A percentile compares a stretch with the other conserved stretches of the same genome.
Conservation (phyloP, 345 rosid species). For the Rubroshorea leprosula region DNA sequence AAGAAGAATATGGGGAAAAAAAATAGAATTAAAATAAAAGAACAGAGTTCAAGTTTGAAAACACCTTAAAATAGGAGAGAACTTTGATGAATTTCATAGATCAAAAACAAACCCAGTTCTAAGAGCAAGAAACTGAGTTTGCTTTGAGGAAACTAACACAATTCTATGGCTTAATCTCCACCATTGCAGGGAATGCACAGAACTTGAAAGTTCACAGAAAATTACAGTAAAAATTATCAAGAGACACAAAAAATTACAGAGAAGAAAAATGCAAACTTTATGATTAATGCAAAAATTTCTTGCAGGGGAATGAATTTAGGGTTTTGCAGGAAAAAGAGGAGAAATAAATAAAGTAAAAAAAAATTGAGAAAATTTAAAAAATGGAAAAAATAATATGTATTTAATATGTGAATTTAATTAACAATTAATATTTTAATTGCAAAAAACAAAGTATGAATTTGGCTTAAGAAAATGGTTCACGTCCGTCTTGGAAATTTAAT, state of each 20-base stretch:
- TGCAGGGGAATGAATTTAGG: constrained; percentile 59
- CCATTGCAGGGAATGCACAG: constrained; percentile 40
- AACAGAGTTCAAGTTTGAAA: constrained; percentile 4
- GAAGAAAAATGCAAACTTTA: constrained; percentile 21
- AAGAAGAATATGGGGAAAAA: constrained; percentile 12
- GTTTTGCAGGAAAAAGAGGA: constrained; percentile 49
- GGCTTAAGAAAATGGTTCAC: constrained; percentile 85
- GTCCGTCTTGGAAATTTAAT: constrained; percentile 88
- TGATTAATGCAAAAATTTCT: constrained; percentile 32
- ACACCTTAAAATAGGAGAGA: constrained; percentile 1
- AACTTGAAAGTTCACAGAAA: constrained; percentile 32
- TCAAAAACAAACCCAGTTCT: constrained; percentile 11
- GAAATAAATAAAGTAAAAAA: constrained; percentile 42
- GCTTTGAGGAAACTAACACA: constrained; percentile 5
- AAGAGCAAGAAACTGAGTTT: constrained; percentile 5
- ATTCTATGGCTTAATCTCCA: constrained; percentile 26
- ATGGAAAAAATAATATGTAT: constrained; percentile 20
- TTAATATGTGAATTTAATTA: constrained; percentile 45
- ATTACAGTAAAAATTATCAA: constrained; percentile 22
- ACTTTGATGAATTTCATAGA: constrained; percentile 20
- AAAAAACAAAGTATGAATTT: constrained; percentile 69
- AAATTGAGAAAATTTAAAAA: constrained; percentile 17
- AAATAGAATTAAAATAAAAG: not conserved
- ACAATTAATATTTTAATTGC: constrained; percentile 54
- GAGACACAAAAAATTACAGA: constrained; percentile 30